phyloP scores from a whole-genome alignment of 768 basidiomycete species.

The Lentinula sp. region DNA sequence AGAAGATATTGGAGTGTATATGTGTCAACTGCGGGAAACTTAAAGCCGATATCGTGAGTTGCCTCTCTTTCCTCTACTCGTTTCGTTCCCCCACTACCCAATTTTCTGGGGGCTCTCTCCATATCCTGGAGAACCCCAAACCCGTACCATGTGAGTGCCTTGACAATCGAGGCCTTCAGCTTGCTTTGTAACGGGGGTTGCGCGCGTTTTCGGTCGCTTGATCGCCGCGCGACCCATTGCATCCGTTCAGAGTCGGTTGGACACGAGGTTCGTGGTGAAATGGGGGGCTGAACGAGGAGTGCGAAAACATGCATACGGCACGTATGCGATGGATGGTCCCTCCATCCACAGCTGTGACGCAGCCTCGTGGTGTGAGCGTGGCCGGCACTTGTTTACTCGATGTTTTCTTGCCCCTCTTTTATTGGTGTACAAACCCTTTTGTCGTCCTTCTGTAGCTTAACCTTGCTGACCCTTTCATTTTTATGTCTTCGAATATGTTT shows the following conservation, averaged over 20 bases:
- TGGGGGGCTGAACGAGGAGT: conserved; percentile 98
- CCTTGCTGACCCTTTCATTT: conserved; percentile 63
- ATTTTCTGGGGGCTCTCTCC: conserved; percentile 99
- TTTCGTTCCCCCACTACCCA: conserved; percentile 93
- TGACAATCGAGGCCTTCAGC: conserved; percentile 81
- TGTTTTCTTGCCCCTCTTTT: conserved; percentile 55
- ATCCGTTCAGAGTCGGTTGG: conserved; percentile 73
- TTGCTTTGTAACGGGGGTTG: conserved; percentile 59
- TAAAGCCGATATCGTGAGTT: conserved; percentile 96
- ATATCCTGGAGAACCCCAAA: conserved; percentile 89
- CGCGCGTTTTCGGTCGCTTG: conserved; percentile 94
- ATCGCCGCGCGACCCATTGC: conserved; percentile 75
- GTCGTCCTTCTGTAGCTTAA: conserved; percentile 26
- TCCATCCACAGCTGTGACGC: conserved; percentile 67
- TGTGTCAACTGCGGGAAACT: conserved; percentile 98
- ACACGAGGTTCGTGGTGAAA: conserved; percentile 91
- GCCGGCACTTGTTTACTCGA: conserved; percentile 60
- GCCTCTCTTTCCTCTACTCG: conserved; percentile 74
- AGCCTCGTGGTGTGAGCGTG: conserved; percentile 45
- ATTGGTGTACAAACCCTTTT: conserved; percentile 17
- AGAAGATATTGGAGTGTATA: conserved; percentile 98
- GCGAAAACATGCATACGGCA: conserved; percentile 47
- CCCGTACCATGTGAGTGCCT: conserved; percentile 74
- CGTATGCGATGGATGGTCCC: conserved; percentile 35
- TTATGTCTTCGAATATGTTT: conserved; percentile 36